Percentiles rank a stretch among this genome's conserved stretches.
These are phyloP conservation scores for Russula compacta DNA, from an alignment of 768 basidiomycete genomes.

Conservation along the genomic window DNA sequence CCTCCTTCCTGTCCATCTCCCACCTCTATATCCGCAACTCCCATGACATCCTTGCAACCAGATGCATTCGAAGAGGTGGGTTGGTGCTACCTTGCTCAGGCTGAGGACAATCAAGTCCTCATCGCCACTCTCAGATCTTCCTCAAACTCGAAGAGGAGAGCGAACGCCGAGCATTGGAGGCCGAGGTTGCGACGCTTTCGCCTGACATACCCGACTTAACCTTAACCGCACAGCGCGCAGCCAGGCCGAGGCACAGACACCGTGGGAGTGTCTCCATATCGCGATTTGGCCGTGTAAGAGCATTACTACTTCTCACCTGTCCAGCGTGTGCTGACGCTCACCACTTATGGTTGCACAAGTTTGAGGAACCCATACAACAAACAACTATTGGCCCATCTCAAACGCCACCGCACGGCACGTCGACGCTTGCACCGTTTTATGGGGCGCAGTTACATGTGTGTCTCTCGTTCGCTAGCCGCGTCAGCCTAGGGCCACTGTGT, in stretches of 20 bases:
- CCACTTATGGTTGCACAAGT: not conserved
- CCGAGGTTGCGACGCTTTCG: constrained; percentile 16
- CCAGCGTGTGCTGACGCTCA: not conserved
- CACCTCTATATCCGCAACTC: not conserved
- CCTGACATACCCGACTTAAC: constrained; percentile 6
- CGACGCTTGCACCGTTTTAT: constrained; percentile 25
- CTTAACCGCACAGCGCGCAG: constrained; percentile 4
- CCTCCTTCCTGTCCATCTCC: not conserved
- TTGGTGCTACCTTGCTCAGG: not conserved
- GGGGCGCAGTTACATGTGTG: constrained; percentile 21
- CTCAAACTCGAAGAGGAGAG: constrained; percentile 48
- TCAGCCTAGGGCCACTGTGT: not conserved
- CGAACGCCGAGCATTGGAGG: constrained; percentile 39
- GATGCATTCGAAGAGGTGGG: constrained; percentile 20
- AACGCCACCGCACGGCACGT: constrained; percentile 21
- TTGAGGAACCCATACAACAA: constrained; percentile 6
- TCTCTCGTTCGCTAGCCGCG: not conserved
- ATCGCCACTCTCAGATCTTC: constrained; percentile 37
- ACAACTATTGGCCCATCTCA: constrained; percentile 12
- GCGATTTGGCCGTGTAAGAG: constrained; percentile 48
- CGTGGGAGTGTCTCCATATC: constrained; percentile 50
- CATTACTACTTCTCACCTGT: not conserved
- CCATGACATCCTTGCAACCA: constrained; percentile 11
- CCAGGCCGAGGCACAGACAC: constrained; percentile 26
- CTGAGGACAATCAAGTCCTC: not conserved